phyloP scores from a whole-genome alignment of 2,329 filamentous ascomycete genomes.

The Diplodia seriata region DNA sequence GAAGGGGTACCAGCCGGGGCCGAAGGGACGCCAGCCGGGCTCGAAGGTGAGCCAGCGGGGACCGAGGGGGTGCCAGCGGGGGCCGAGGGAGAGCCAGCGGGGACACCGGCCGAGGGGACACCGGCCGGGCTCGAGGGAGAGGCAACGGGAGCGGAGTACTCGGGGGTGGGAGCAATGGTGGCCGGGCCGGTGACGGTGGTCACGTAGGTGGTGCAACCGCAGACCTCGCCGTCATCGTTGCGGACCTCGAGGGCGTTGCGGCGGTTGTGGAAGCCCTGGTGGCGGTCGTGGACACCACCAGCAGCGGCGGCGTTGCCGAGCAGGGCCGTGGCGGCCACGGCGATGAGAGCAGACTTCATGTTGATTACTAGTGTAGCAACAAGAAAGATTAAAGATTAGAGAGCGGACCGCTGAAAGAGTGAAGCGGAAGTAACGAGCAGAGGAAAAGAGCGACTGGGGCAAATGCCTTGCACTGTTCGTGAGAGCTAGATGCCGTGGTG shows the following conservation, averaged over 20 bases:
- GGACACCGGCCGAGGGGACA: constrained; percentile 26
- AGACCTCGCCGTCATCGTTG: constrained; percentile 56
- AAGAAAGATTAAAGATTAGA: constrained; percentile 37
- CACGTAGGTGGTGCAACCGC: constrained; percentile 77
- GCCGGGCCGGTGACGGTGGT: constrained; percentile 72
- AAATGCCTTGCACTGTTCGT: constrained; percentile 8
- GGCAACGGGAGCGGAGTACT: constrained; percentile 5
- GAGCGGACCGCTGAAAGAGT: constrained; percentile 88
- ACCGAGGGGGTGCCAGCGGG: constrained; percentile 1
- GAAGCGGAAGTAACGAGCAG: constrained; percentile 67
- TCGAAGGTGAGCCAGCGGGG: constrained; percentile 4
- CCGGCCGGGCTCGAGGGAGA: constrained; percentile 33
- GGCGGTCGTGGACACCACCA: constrained; percentile 68
- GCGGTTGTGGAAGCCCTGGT: constrained; percentile 64
- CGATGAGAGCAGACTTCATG: constrained; percentile 77
- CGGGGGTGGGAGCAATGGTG: constrained; percentile 49
- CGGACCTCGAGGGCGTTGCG: constrained; percentile 51
- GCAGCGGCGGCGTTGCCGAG: constrained; percentile 61
- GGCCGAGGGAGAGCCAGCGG: constrained; percentile 34
- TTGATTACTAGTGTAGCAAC: constrained; percentile 51
- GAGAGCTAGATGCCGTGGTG: constrained; percentile 23
- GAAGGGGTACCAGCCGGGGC: constrained; percentile 34
- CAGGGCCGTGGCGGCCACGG: constrained; percentile 64
- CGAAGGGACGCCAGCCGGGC: constrained; percentile 3
- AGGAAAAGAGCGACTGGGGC: constrained; percentile 33